Percentiles rank a stretch among this genome's conserved stretches.
Conservation (phyloP, 1,284 basidiomycete genomes). For the Puccinia triticina region DNA sequence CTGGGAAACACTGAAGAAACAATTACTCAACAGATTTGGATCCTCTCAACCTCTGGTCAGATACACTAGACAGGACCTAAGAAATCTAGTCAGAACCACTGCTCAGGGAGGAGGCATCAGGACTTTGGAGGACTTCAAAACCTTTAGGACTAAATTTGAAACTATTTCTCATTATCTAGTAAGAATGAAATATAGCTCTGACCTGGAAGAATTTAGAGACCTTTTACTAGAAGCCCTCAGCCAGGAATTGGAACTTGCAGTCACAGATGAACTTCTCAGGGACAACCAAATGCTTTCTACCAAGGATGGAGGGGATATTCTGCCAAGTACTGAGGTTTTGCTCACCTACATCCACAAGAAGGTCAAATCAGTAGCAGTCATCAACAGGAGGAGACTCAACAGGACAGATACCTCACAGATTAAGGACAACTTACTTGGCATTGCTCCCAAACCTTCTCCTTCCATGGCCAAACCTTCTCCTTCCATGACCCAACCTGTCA, state of each 20-base stretch:
- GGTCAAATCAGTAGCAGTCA: not conserved
- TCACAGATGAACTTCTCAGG: not conserved
- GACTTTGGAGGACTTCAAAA: not conserved
- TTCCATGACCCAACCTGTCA: no score
- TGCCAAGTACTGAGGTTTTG: not conserved
- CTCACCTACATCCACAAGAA: not conserved
- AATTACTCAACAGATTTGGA: not conserved
- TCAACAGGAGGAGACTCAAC: no score
- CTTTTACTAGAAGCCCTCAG: not conserved
- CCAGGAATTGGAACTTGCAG: not conserved
- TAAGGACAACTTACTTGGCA: no score
- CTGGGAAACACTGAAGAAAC: constrained; percentile 1
- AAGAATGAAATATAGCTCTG: not conserved
- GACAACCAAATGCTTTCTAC: not conserved
- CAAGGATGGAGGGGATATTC: not conserved
- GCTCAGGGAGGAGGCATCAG: not conserved
- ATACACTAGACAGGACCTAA: not conserved
- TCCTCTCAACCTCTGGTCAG: not conserved
- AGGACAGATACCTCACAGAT: no score
- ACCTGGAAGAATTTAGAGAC: no score
- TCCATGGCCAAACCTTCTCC: no score
- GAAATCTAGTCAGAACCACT: not conserved
- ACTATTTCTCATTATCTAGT: not conserved
- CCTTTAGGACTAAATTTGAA: not conserved
- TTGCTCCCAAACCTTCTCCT: no score